Percentiles rank a stretch among this genome's conserved stretches.
phyloP scores from a whole-genome alignment of 805 yeast genomes.

The Naumovozyma baii region DNA sequence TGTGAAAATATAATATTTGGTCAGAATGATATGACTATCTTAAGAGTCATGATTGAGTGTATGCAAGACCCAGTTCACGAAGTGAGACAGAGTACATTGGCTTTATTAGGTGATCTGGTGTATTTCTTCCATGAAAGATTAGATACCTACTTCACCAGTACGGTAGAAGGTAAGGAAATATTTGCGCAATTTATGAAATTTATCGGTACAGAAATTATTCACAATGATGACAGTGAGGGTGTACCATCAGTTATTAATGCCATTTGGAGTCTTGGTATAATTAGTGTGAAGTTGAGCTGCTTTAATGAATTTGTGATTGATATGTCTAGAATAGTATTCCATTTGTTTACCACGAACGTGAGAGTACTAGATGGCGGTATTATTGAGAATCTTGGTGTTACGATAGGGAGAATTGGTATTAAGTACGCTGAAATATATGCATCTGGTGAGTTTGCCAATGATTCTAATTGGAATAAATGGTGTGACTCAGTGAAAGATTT shows the following conservation, averaged over 20 bases:
- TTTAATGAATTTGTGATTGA: slow-evolving; percentile 25
- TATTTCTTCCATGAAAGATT: slow-evolving; percentile 38
- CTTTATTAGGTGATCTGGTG: slow-evolving; percentile 82
- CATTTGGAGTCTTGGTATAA: slow-evolving; percentile 88
- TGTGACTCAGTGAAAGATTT: slow-evolving; percentile 54
- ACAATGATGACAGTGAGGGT: slow-evolving; percentile 29
- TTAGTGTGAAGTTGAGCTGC: slow-evolving; percentile 44
- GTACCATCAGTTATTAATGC: slow-evolving; percentile 47
- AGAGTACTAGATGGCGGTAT: slow-evolving; percentile 36
- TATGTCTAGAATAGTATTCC: slow-evolving; percentile 21
- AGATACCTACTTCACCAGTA: neutral
- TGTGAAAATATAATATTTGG: slow-evolving; percentile 37
- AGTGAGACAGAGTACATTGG: slow-evolving; percentile 89
- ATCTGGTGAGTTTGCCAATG: slow-evolving; percentile 31
- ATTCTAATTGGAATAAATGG: slow-evolving; percentile 53
- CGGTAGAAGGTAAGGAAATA: slow-evolving; percentile 26
- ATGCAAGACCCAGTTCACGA: slow-evolving; percentile 70
- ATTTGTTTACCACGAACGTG: slow-evolving; percentile 20
- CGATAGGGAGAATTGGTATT: slow-evolving; percentile 78
- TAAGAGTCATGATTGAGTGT: slow-evolving; percentile 57
- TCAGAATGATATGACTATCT: slow-evolving; percentile 33
- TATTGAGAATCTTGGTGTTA: slow-evolving; percentile 78
- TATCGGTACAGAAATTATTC: slow-evolving; percentile 58
- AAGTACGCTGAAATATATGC: slow-evolving; percentile 50
- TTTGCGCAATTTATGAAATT: slow-evolving; percentile 42